Percentiles rank a stretch among this genome's conserved stretches.
Evolutionary conservation across 192 early-diverging fungal genomes (phyloP).

Genomic region (Backusella mclennaniae): DNA sequence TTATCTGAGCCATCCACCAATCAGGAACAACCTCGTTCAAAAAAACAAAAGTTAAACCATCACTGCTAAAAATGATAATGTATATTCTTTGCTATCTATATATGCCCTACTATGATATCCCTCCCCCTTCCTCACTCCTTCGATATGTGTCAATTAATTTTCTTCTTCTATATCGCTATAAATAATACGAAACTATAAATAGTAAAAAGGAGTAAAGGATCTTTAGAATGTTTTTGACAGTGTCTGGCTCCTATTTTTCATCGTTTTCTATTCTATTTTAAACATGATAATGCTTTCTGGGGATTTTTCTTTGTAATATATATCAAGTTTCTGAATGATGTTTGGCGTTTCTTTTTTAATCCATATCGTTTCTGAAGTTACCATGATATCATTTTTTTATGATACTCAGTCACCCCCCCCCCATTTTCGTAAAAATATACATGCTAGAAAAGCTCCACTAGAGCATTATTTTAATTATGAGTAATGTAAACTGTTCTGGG

Average conservation of each 20-base stretch:
- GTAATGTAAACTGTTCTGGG: too few relatives aligned
- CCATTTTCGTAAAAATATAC: too few relatives aligned
- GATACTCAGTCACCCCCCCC: too few relatives aligned
- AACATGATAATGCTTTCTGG: background rate
- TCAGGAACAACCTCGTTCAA: background rate
- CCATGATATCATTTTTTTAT: too few relatives aligned
- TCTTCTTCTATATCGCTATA: background rate
- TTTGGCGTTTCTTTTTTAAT: too few relatives aligned
- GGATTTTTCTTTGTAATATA: too few relatives aligned
- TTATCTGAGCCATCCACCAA: background rate
- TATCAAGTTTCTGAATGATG: too few relatives aligned
- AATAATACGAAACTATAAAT: background rate
- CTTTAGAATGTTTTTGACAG: background rate
- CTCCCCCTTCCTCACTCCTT: background rate
- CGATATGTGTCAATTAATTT: background rate
- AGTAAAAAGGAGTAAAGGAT: background rate
- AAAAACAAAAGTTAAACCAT: slow-evolving; percentile 5
- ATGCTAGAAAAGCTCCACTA: too few relatives aligned
- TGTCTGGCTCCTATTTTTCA: background rate
- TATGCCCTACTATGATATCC: background rate
- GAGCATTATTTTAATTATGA: too few relatives aligned
- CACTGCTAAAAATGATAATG: background rate
- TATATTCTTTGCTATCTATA: background rate
- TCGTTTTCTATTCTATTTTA: background rate
- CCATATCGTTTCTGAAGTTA: too few relatives aligned